A percentile compares a stretch with the other conserved stretches of the same genome.
Evolutionary conservation across 2,329 filamentous ascomycete genomes (phyloP).

Genomic region (Escovopsis sp.): DNA sequence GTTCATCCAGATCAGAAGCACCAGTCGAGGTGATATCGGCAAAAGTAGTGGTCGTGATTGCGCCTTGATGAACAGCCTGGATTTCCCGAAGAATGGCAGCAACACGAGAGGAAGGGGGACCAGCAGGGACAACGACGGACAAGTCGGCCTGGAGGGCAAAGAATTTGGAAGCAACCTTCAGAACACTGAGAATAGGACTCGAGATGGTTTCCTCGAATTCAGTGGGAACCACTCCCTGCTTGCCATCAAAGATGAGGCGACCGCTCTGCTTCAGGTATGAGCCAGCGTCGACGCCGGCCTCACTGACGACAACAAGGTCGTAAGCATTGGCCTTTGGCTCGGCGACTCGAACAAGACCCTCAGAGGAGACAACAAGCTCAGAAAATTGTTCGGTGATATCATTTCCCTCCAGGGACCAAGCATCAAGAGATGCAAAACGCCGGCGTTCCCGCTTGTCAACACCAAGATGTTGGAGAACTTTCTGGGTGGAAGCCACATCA

Average conservation of each 20-base stretch:
- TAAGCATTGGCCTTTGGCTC: slow-evolving; percentile 8
- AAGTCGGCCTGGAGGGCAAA: slow-evolving; percentile 4
- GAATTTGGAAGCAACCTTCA: slow-evolving; percentile 4
- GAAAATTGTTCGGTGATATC: slow-evolving; percentile 5
- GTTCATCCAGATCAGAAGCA: slow-evolving; percentile 1
- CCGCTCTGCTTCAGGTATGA: slow-evolving; percentile 25
- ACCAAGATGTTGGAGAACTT: slow-evolving; percentile 7
- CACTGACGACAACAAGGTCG: slow-evolving; percentile 11
- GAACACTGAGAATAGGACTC: slow-evolving; percentile 4
- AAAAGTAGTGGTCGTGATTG: slow-evolving; percentile 7
- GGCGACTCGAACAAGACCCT: slow-evolving; percentile 6
- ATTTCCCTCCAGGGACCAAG: slow-evolving; percentile 8
- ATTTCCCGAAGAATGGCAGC: slow-evolving; percentile 7
- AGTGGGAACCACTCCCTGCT: slow-evolving; percentile 5
- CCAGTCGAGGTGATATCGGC: slow-evolving; percentile 5
- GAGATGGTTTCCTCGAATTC: slow-evolving; percentile 7
- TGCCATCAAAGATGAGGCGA: slow-evolving; percentile 25
- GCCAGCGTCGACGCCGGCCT: slow-evolving; percentile 7
- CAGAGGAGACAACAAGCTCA: slow-evolving; percentile 2
- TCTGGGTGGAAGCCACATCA: slow-evolving; percentile 6
- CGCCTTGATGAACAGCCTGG: slow-evolving; percentile 3
- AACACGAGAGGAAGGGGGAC: slow-evolving; percentile 6
- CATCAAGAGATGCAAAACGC: slow-evolving; percentile 9
- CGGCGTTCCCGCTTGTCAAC: slow-evolving; percentile 8
- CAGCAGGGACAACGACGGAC: slow-evolving; percentile 8